Evolutionary conservation across 495 filamentous ascomycete genomes (phyloP).

Genomic region (Friedmanniomyces endolithicus): DNA sequence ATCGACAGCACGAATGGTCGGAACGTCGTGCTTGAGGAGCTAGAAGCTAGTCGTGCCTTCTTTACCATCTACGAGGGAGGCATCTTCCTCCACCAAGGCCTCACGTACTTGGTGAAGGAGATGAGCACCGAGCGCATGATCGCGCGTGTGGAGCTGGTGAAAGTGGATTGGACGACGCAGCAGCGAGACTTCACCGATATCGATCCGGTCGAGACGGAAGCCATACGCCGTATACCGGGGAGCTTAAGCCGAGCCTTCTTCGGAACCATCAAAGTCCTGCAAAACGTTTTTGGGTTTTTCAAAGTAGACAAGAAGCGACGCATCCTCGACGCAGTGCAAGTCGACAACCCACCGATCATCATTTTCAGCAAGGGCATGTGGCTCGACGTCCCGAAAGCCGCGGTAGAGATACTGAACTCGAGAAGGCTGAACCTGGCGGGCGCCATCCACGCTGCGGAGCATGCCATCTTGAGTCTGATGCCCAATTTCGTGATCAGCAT

Average conservation of each 20-base stretch:
- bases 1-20: slow-evolving; percentile 72
- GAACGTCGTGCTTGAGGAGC: slow-evolving; percentile 81
- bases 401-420: slow-evolving; percentile 64
- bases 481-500: slow-evolving; percentile 81
- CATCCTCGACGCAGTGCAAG: slow-evolving; percentile 82
- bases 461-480: slow-evolving; percentile 74
- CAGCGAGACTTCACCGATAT: slow-evolving; percentile 93
- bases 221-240: slow-evolving; percentile 54
- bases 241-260: slow-evolving; percentile 58
- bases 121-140: slow-evolving; percentile 67
- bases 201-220: slow-evolving; percentile 80
- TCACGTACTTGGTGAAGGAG: slow-evolving; percentile 81
- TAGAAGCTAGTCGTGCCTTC: slow-evolving; percentile 89
- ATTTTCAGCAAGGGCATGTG: slow-evolving; percentile 84
- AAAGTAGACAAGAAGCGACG: slow-evolving; percentile 72
- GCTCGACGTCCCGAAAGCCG: slow-evolving; percentile 74
- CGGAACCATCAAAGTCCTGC: slow-evolving; percentile 68
- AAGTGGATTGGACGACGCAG: slow-evolving; percentile 88
- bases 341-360: slow-evolving; percentile 85
- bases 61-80: slow-evolving; percentile 96
- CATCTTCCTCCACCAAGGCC: slow-evolving; percentile 93
- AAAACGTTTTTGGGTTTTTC: slow-evolving; percentile 90
- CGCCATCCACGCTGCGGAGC: slow-evolving; percentile 89
- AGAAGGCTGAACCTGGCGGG: slow-evolving; percentile 69
- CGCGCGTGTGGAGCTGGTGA: slow-evolving; percentile 64